Evolutionary conservation across 768 basidiomycete genomes (phyloP).

Genomic region (Trametes cubensis): DNA sequence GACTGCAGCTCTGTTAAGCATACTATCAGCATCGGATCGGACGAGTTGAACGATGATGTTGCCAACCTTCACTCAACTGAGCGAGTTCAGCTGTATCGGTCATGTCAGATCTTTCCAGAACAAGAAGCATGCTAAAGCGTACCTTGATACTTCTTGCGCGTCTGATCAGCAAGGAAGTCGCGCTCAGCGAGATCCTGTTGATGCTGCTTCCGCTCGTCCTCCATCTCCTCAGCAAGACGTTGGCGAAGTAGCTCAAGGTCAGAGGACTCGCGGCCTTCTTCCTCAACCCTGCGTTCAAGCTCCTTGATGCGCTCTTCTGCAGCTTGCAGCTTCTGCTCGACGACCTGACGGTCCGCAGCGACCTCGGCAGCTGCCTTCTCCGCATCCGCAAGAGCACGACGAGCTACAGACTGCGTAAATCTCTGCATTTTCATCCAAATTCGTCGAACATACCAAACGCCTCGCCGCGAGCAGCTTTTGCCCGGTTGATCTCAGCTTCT

Average conservation of each 20-base stretch:
- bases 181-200: constrained; percentile 79
- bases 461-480: constrained; percentile 66
- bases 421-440: background rate
- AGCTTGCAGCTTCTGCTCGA: constrained; percentile 50
- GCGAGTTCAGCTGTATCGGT: constrained; percentile 64
- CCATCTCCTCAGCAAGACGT: constrained; percentile 73
- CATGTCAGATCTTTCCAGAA: constrained; percentile 10
- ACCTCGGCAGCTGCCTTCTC: constrained; percentile 60
- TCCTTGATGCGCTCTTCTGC: constrained; percentile 58
- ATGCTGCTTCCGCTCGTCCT: constrained; percentile 77
- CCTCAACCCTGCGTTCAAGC: constrained; percentile 65
- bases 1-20: constrained; percentile 64
- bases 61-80: constrained; percentile 74
- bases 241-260: constrained; percentile 66
- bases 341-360: constrained; percentile 52
- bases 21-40: background rate
- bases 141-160: constrained; percentile 88
- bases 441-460: constrained; percentile 48
- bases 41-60: background rate
- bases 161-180: constrained; percentile 78
- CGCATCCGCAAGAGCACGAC: constrained; percentile 60
- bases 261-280: constrained; percentile 67
- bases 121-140: constrained; percentile 14
- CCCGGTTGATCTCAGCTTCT: constrained; percentile 67
- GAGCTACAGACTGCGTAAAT: constrained; percentile 43